A percentile compares a stretch with the other conserved stretches of the same genome.
These are phyloP conservation scores for Berberis vulgaris DNA, from an alignment of 164 flowering plant genomes.

Conservation along the genomic window DNA sequence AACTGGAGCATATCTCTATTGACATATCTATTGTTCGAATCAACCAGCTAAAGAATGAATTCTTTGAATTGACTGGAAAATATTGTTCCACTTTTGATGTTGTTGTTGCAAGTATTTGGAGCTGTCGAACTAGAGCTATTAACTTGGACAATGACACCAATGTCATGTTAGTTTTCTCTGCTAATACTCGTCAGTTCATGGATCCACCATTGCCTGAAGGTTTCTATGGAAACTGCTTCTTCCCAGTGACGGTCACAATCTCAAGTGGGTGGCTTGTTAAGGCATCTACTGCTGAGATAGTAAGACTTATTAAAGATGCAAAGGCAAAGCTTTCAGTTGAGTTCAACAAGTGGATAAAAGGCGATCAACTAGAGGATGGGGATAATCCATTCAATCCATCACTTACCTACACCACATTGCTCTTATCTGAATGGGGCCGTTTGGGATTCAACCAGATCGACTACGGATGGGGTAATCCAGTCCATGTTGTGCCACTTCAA, in stretches of 20 bases:
- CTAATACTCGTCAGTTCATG: conserved; percentile 38
- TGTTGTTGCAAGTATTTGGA: conserved; percentile 48
- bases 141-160: conserved; percentile 12
- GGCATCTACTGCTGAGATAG: conserved; percentile 32
- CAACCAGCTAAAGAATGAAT: conserved; percentile 32
- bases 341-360: conserved; percentile 33
- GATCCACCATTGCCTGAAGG: conserved; percentile 50
- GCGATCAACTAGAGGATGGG: conserved; percentile 11
- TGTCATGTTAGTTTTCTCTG: conserved; percentile 48
- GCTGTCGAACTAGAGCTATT: conserved; percentile 31
- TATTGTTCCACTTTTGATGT: conserved; percentile 56
- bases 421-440: conserved; percentile 55
- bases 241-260: conserved; percentile 38
- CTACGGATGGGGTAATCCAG: conserved; percentile 59
- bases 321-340: conserved; percentile 30
- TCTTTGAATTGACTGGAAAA: conserved; percentile 21
- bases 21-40: conserved; percentile 38
- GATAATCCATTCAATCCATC: conserved; percentile 47
- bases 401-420: conserved; percentile 36
- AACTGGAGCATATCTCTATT: conserved; percentile 34
- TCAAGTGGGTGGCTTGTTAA: conserved; percentile 13
- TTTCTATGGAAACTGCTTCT: conserved; percentile 68
- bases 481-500: conserved; percentile 47
- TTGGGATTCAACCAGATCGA: conserved; percentile 61
- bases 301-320: conserved; percentile 40